Evolutionary conservation across 352 stramenopile genomes (phyloP).

Genomic region (Globisporangium parvum): DNA sequence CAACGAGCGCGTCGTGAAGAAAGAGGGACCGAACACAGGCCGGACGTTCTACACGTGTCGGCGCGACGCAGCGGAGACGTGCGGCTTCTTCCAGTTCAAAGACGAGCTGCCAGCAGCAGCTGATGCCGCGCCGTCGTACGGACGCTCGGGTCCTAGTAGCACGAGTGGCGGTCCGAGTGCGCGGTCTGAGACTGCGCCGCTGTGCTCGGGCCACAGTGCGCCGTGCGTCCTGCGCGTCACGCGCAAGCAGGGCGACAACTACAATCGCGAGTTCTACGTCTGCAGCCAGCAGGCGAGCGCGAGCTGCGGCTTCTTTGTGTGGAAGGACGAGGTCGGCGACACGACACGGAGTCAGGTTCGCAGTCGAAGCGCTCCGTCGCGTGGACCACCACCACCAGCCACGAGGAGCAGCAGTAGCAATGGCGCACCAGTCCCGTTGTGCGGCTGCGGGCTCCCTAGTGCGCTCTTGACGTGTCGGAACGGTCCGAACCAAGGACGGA

Average conservation of each 20-base stretch:
- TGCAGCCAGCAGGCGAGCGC: conserved; percentile 75
- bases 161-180: not conserved
- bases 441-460: conserved; percentile 35
- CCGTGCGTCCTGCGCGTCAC: conserved; percentile 40
- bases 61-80: conserved; percentile 45
- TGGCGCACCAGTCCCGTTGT: conserved; percentile 15
- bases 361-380: conserved; percentile 1
- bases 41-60: conserved; percentile 57
- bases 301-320: conserved; percentile 88
- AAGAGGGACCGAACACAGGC: conserved; percentile 63
- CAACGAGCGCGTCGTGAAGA: conserved; percentile 51
- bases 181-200: conserved; percentile 8
- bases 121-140: not conserved
- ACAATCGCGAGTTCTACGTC: conserved; percentile 90
- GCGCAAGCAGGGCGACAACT: conserved; percentile 63
- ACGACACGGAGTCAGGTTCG: not conserved
- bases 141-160: not conserved
- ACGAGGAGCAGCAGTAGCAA: not conserved
- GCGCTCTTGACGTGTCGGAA: conserved; percentile 62
- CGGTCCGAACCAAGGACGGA: conserved; percentile 84
- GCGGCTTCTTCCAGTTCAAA: conserved; percentile 75
- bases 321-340: conserved; percentile 77
- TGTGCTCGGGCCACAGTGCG: conserved; percentile 38
- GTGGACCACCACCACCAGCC: conserved; percentile 1
- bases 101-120: conserved; percentile 32